Evolutionary conservation across 2,329 filamentous ascomycete genomes (phyloP), one percentile per base, ranked within the genome.

Genomic region (Alternaria conjuncta): DNA sequence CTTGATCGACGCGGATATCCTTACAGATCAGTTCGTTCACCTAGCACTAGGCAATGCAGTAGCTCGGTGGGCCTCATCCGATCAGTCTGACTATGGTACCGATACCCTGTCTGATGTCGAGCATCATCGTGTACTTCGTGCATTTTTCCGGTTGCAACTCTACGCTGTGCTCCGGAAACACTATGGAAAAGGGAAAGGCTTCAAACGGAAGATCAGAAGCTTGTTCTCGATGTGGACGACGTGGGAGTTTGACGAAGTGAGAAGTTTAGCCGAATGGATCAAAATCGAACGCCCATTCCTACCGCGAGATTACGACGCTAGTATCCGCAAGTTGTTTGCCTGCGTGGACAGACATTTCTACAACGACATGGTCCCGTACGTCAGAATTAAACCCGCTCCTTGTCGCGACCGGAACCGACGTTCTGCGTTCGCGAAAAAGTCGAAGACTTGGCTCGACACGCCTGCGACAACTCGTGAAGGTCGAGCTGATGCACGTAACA

Each of bases 171-270:
- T 32, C 5, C 47, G 49, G 3, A 54, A 46, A 13, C 36, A 36
- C 18, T 54, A 59, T 23, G 57, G 41, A 20, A 36, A 6, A 21
- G 45, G 13, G 10, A 59, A 21, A 32, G 30, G 20, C 6, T 26
- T 36, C 25, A 46, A 36, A 21, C 47, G 57, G 9, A 59, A 30
- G 13, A 11, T 59, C 10, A 12, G 57, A 26, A 32, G 23, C 25
- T 12, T 59, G 10, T 54, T 59, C 11, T 59, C 26, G 5, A 25
- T 25, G 23, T 59, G 49, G 57, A 59, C 32, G 15, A 25, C 57
- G 1, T 45, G 57, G 25, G 49, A 59, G 20, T 55, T 54, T 20
- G 57, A 59, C 6, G 57, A 59, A 25, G 57, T 59, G 18, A 59
- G 57, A 18, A 54, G 57, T 8, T 3, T 55, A 13, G 57, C 41